Conservation (phyloP, 176 grass and related monocot genomes). For the Cenchrus purpureus region DNA sequence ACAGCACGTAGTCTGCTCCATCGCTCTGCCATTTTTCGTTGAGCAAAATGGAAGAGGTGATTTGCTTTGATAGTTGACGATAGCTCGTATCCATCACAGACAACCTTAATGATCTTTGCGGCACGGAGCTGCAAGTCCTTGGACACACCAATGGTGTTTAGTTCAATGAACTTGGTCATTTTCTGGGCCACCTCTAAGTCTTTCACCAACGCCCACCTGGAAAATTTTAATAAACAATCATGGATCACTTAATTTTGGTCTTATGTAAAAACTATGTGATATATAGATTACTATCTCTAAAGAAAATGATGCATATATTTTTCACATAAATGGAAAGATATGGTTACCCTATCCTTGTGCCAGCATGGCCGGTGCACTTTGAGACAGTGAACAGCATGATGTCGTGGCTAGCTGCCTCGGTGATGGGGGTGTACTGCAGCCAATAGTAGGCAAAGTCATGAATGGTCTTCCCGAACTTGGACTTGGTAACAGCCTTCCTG, state of each 20-base stretch:
- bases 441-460: constrained; percentile 93
- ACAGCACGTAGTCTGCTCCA: constrained; percentile 49
- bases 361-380: constrained; percentile 84
- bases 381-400: constrained; percentile 92
- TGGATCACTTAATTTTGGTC: too few relatives aligned
- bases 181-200: constrained; percentile 53
- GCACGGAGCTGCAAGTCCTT: constrained; percentile 89
- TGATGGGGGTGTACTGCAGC: constrained; percentile 87
- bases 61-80: not conserved
- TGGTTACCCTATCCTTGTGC: constrained; percentile 66
- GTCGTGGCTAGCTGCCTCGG: constrained; percentile 44
- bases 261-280: not conserved
- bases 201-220: constrained; percentile 85
- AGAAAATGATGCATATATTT: not conserved
- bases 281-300: not conserved
- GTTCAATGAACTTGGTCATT: constrained; percentile 72
- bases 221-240: not conserved
- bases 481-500: constrained; percentile 52
- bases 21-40: constrained; percentile 32
- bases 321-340: not conserved
- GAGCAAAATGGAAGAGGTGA: constrained; percentile 57
- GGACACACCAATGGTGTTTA: constrained; percentile 82
- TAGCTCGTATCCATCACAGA: constrained; percentile 57
- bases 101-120: constrained; percentile 54
- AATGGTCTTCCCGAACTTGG: constrained; percentile 48